A percentile compares a stretch with the other conserved stretches of the same genome.
These are phyloP conservation scores for Roridomyces roridus DNA, from an alignment of 768 basidiomycete species.

Conservation along the genomic window DNA sequence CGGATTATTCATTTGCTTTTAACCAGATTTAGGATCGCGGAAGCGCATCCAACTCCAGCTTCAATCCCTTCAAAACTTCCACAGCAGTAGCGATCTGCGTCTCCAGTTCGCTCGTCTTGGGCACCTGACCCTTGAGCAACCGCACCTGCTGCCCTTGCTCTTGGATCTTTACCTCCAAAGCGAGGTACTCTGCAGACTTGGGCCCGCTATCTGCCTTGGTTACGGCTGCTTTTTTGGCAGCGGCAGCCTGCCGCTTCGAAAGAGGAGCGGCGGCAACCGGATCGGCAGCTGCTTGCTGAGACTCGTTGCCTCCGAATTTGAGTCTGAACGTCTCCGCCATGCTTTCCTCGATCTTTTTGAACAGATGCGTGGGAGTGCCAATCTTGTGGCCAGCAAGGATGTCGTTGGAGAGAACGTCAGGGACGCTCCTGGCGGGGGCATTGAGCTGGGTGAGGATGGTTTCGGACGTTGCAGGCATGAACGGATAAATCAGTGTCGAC, in stretches of 20 bases:
- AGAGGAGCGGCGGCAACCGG: slow-evolving; percentile 48
- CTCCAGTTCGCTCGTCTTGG: slow-evolving; percentile 66
- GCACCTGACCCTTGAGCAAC: slow-evolving; percentile 66
- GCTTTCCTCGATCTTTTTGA: slow-evolving; percentile 92
- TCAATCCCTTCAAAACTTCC: slow-evolving; percentile 67
- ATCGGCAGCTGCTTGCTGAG: slow-evolving; percentile 43
- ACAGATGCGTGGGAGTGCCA: slow-evolving; percentile 87
- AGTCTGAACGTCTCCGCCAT: slow-evolving; percentile 83
- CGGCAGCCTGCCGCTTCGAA: slow-evolving; percentile 62
- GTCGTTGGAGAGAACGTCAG: slow-evolving; percentile 75
- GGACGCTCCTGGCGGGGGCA: slow-evolving; percentile 83
- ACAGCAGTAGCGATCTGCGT: slow-evolving; percentile 66
- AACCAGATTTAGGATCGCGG: too few species aligned
- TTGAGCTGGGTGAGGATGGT: slow-evolving; percentile 87
- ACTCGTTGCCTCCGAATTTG: slow-evolving; percentile 76
- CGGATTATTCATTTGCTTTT: too few species aligned
- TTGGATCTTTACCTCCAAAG: slow-evolving; percentile 75
- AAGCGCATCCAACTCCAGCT: slow-evolving; percentile 55
- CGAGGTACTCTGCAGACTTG: slow-evolving; percentile 75
- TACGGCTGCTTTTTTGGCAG: slow-evolving; percentile 52
- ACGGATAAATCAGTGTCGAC: slow-evolving; percentile 87
- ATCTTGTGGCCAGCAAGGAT: slow-evolving; percentile 87
- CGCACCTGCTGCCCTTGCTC: slow-evolving; percentile 81
- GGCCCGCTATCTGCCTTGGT: slow-evolving; percentile 51
- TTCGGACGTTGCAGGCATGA: slow-evolving; percentile 92